These are phyloP conservation scores for Telopea speciosissima DNA, from an alignment of 177 flowering plant species.

Conservation along the genomic window DNA sequence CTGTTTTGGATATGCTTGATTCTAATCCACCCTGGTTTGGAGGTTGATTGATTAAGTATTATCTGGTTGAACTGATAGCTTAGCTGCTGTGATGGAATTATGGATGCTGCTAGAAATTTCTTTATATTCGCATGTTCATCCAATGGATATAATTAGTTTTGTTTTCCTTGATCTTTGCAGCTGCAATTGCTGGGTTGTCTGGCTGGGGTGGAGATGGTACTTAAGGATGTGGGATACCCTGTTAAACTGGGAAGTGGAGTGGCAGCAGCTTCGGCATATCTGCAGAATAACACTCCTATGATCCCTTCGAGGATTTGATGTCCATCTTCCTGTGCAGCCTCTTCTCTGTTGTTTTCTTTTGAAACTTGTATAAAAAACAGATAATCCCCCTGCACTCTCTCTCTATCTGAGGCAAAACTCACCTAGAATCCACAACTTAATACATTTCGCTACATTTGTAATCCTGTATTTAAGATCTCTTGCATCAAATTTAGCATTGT, in stretches of 20 bases:
- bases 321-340: slow-evolving; percentile 8
- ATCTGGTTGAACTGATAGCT: neutral
- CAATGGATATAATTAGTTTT: neutral
- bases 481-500: too few relatives aligned
- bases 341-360: slow-evolving; percentile 6
- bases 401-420: neutral
- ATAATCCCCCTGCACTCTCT: neutral
- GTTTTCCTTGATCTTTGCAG: slow-evolving; percentile 21
- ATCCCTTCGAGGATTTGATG: slow-evolving; percentile 46
- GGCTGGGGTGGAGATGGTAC: slow-evolving; percentile 78
- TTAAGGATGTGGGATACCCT: slow-evolving; percentile 68
- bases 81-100: neutral
- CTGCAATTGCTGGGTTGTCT: slow-evolving; percentile 72
- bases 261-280: slow-evolving; percentile 59
- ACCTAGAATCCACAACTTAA: neutral
- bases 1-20: neutral
- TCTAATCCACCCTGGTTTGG: neutral
- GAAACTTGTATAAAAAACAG: neutral
- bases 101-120: too few relatives aligned
- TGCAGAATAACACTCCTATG: slow-evolving; percentile 51
- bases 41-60: too few relatives aligned
- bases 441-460: too few relatives aligned
- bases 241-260: slow-evolving; percentile 69
- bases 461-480: too few relatives aligned
- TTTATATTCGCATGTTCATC: too few relatives aligned